A percentile compares a stretch with the other conserved stretches of the same genome.
phyloP scores from a whole-genome alignment of 2,329 filamentous ascomycete species.

The Diaporthe sp. region DNA sequence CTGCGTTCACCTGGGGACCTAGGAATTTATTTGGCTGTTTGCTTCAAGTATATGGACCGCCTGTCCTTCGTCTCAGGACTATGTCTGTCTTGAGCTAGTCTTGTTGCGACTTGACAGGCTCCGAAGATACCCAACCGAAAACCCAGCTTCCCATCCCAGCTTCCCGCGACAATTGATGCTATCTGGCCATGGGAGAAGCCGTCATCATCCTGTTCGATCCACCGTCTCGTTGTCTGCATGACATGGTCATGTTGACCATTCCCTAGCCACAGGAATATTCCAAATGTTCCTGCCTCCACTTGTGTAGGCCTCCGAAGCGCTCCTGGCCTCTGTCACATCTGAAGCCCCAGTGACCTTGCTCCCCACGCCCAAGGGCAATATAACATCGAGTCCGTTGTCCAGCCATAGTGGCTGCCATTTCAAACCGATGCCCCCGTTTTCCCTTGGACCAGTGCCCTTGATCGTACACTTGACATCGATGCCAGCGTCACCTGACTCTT shows the following conservation, averaged over 20 bases:
- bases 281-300: background rate
- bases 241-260: slow-evolving; percentile 1
- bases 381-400: slow-evolving; percentile 11
- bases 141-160: no score
- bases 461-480: background rate
- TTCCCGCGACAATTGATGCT: no score
- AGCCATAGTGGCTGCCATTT: slow-evolving; percentile 2
- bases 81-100: no score
- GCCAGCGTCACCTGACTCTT: background rate
- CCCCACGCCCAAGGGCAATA: background rate
- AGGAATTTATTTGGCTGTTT: no score
- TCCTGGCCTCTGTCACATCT: background rate
- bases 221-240: no score
- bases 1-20: background rate
- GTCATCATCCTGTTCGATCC: background rate
- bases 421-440: background rate
- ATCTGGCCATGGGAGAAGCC: no score
- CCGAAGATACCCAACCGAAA: no score
- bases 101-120: no score
- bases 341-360: background rate
- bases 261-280: background rate
- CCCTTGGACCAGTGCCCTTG: background rate
- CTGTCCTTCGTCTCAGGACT: no score
- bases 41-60: no score
- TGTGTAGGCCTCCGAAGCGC: background rate